Evolutionary conservation across 805 yeast genomes (phyloP), one percentile per base, ranked within the genome.

Genomic region (Gaillardinia entomophila): DNA sequence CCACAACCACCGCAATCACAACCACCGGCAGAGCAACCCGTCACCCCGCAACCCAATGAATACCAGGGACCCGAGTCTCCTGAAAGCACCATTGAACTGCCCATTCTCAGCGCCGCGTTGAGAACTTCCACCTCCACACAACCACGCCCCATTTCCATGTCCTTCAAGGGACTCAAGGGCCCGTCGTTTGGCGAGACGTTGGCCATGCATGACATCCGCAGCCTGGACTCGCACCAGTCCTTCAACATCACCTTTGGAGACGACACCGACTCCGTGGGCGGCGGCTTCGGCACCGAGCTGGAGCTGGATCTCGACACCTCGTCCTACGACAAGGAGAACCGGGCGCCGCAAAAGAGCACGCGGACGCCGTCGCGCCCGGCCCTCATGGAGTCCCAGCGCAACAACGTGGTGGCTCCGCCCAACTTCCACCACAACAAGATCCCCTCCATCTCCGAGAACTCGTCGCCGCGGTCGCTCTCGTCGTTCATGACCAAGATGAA

Each of bases 131-230:
- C n/a, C n/a, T n/a, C n/a, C n/a, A n/a, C n/a, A n/a, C n/a, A n/a
- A n/a, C 22, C 22, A 10, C 42, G 71, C 23, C 72, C 75, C 14
- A 55, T 68, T 8, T 68, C 71, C 5, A 60, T 69, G 69, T 78
- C 85, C 2, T 78, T 77, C 55, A 71, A 71, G 39, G 88, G 88
- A 0, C 51, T 80, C 34, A 68, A 60, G 33, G 83, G 78, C 0
- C 81, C 86, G 2, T 60, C 75, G 2, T 71, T 77, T 40, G 69
- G 69, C 14, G 54, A 60, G n/a, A 48, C 49, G 20, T 38, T 56
- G 8, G 40, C 50, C 3, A 46, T 51, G 11, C 57, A 53, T 18
- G 43, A 51, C 23, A 44, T 60, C 4, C 48, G 69, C 20, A 49
- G 51, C 27, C 52, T 62, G 11, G 66, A 57, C 17, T 60, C 68